Conservation (phyloP, 2,329 filamentous ascomycete species). For the Clarireedia monteithiana region DNA sequence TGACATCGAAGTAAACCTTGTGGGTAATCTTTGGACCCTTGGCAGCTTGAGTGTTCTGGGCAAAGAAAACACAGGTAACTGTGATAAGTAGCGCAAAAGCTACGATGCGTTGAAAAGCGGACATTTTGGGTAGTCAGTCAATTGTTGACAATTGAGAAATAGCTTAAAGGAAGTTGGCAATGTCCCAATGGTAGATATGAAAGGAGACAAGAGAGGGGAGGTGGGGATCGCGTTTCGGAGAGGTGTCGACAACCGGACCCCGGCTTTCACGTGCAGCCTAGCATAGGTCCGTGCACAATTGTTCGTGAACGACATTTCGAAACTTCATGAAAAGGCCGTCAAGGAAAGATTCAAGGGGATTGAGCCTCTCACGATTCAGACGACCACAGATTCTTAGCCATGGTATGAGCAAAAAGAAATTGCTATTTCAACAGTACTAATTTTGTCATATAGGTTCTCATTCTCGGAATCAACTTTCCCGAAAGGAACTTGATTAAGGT, state of each 20-base stretch:
- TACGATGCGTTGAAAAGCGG: constrained; percentile 63
- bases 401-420: constrained; percentile 16
- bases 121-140: constrained; percentile 50
- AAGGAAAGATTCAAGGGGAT: background rate
- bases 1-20: constrained; percentile 88
- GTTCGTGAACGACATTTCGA: constrained; percentile 6
- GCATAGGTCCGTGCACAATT: constrained; percentile 11
- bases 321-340: constrained; percentile 8
- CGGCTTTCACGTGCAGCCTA: constrained; percentile 17
- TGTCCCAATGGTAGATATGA: background rate
- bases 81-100: constrained; percentile 69
- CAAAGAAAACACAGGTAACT: constrained; percentile 66
- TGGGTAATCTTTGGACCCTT: constrained; percentile 93
- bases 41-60: constrained; percentile 63
- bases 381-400: constrained; percentile 12
- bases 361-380: background rate
- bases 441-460: constrained; percentile 49
- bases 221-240: constrained; percentile 19
- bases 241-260: constrained; percentile 24
- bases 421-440: constrained; percentile 3
- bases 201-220: background rate
- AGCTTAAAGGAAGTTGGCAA: background rate
- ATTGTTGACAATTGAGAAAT: constrained; percentile 10
- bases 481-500: constrained; percentile 80
- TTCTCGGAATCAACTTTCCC: constrained; percentile 79